These are phyloP conservation scores for Trypanosomatidae sp. DNA, from an alignment of 208 protist genomes.

Conservation along the genomic window DNA sequence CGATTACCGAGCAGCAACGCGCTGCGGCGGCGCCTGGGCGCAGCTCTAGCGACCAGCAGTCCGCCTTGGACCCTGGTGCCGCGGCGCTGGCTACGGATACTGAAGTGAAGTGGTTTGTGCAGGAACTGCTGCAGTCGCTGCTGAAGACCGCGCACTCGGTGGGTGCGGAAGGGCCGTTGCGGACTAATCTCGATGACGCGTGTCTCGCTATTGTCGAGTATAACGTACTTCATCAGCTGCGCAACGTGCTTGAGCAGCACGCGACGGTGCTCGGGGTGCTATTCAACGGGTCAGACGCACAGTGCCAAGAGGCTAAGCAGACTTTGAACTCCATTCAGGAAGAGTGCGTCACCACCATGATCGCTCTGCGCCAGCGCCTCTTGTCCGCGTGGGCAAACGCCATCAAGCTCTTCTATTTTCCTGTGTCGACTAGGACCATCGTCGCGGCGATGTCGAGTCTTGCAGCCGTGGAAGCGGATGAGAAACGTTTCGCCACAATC, in stretches of 20 bases:
- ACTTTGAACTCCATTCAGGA: constrained; percentile 14
- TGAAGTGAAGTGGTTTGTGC: constrained; percentile 5
- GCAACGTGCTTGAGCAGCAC: constrained; percentile 38
- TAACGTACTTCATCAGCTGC: constrained; percentile 49
- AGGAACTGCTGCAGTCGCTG: constrained; percentile 41
- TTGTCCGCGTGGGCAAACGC: constrained; percentile 17
- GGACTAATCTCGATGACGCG: constrained; percentile 46
- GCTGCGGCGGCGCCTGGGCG: not conserved
- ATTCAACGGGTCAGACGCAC: not conserved
- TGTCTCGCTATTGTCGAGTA: constrained; percentile 46
- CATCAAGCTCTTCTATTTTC: constrained; percentile 23
- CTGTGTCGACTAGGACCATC: constrained; percentile 12
- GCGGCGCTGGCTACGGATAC: not conserved
- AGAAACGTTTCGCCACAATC: not conserved
- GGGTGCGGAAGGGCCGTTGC: constrained; percentile 26
- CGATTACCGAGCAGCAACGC: constrained; percentile 34
- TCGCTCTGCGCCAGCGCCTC: constrained; percentile 16
- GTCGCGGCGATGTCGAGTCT: constrained; percentile 1
- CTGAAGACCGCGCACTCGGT: constrained; percentile 25
- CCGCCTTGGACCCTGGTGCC: not conserved
- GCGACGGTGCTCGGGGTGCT: constrained; percentile 18
- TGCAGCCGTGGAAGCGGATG: constrained; percentile 5
- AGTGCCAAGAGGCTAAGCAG: not conserved
- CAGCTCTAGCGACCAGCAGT: not conserved
- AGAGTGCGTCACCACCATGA: constrained; percentile 15